These are phyloP conservation scores for Phragmites australis DNA, from an alignment of 176 grass and related monocot genomes.

Conservation along the genomic window DNA sequence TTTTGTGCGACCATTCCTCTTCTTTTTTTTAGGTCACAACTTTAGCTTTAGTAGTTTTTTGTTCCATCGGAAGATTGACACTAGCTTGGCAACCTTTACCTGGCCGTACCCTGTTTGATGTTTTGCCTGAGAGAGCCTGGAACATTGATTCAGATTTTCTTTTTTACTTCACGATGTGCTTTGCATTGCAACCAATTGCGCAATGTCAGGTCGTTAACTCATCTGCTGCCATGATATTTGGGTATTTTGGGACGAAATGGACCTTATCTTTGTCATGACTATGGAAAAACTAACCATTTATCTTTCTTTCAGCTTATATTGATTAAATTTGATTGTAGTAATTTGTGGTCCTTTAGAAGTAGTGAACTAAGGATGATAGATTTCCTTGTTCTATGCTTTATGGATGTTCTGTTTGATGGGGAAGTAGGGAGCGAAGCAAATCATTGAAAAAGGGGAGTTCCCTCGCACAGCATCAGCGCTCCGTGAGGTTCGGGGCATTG, in stretches of 20 bases:
- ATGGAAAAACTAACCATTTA: not conserved
- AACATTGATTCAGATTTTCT: too few relatives aligned
- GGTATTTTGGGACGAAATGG: too few relatives aligned
- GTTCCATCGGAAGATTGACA: too few relatives aligned
- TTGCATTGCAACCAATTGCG: not conserved
- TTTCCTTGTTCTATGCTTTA: not conserved
- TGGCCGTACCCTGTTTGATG: too few relatives aligned
- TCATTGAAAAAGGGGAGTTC: constrained; percentile 58
- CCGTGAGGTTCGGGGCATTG: constrained; percentile 72
- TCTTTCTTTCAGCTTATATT: not conserved
- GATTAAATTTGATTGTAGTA: not conserved
- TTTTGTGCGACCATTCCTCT: not conserved
- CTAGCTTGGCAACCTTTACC: too few relatives aligned
- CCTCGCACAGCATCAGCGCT: constrained; percentile 64
- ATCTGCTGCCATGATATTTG: not conserved
- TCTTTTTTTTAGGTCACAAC: not conserved
- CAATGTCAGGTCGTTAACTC: not conserved
- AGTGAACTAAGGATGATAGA: not conserved
- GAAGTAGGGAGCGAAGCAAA: constrained; percentile 81
- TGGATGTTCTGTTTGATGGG: constrained; percentile 15
- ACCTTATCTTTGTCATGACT: not conserved
- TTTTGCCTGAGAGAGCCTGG: too few relatives aligned
- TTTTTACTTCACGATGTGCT: not conserved
- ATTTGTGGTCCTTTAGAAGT: not conserved
- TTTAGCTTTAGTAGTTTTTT: not conserved